Base-by-base conservation (phyloP, 345 rosid genomes). In the Combretum micranthum region DNA sequence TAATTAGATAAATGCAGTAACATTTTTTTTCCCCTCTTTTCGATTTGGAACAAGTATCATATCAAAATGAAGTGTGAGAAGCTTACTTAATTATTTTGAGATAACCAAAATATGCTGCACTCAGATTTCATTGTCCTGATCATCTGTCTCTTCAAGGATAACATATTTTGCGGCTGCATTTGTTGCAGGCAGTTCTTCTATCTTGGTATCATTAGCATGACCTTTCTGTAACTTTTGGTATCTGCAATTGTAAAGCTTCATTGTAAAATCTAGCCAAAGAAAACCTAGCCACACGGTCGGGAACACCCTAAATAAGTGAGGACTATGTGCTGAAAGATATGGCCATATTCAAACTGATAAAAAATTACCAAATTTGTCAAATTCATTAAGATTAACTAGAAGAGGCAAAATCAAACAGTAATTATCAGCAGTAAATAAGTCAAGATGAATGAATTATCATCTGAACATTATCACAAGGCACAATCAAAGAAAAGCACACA, bases 71-170 rank as follows among this genome's bases (percentile, higher is more conserved):
- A 32, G 39, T 5, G 26, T 32, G 15, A 39, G 57, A 54, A 50
- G 15, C 26, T 50, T 50, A 15, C 39, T 32, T 11, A 20, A 50
- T 22, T 42, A 15, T 25, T 15, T 50, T 43, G 50, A 60, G 46
- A 44, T 48, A 11, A 56, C 45, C 45, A 42, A 22, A 22, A 5
- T 19, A 39, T 53, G 58, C 19, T n/a, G 67, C 46, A 14, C 47
- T 82, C 77, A 78, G 52, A 60, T 60, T 18, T 21, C 67, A 61
- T 78, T 73, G 17, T 81, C 96, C 57, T 62, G 75, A 72, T 83
- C 97, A 60, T 88, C 89, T 75, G 72, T 69, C 75, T 88, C 95
- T 73, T 92, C 95, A 25, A 92, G 87, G 67, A 88, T 93, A 63
- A 85, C 94, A 72, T 93, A 93, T 69, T 83, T 88, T 0, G 83